A percentile compares a stretch with the other conserved stretches of the same genome.
Evolutionary conservation across 306 rosid genomes (phyloP).

Genomic region (Vigna hirtella): DNA sequence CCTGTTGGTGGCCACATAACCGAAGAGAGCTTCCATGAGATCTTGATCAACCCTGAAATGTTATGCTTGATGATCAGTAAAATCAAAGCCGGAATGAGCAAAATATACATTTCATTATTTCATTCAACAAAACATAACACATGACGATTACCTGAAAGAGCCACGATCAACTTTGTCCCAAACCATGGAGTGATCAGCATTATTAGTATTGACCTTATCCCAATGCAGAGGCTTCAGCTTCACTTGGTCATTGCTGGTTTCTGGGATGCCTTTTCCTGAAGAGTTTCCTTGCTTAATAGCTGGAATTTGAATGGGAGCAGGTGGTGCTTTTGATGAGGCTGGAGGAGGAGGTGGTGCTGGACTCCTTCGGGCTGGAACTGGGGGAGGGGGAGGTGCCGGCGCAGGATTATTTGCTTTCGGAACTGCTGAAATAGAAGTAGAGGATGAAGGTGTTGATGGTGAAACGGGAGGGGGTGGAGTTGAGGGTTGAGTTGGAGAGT

Average conservation of each 20-base stretch:
- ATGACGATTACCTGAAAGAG: conserved; percentile 72
- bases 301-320: conserved; percentile 28
- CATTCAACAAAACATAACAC: background rate
- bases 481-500: conserved; percentile 45
- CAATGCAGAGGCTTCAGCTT: conserved; percentile 89
- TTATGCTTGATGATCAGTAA: conserved; percentile 11
- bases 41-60: conserved; percentile 73
- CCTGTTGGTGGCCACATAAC: conserved; percentile 70
- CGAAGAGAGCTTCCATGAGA: conserved; percentile 89
- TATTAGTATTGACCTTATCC: conserved; percentile 83
- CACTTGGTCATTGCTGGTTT: conserved; percentile 54
- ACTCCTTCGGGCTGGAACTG: conserved; percentile 40
- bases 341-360: conserved; percentile 57
- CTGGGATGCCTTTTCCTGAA: conserved; percentile 52
- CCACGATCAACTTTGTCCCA: conserved; percentile 89
- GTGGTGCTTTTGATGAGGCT: conserved; percentile 53
- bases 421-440: conserved; percentile 43
- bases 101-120: background rate
- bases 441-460: conserved; percentile 27
- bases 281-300: conserved; percentile 41
- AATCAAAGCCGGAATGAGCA: conserved; percentile 1
- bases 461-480: conserved; percentile 51
- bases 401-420: conserved; percentile 5
- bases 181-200: conserved; percentile 87
- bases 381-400: conserved; percentile 46